These are phyloP conservation scores for Camellia oleifera DNA, from an alignment of 179 eudicot genomes.

Conservation along the genomic window DNA sequence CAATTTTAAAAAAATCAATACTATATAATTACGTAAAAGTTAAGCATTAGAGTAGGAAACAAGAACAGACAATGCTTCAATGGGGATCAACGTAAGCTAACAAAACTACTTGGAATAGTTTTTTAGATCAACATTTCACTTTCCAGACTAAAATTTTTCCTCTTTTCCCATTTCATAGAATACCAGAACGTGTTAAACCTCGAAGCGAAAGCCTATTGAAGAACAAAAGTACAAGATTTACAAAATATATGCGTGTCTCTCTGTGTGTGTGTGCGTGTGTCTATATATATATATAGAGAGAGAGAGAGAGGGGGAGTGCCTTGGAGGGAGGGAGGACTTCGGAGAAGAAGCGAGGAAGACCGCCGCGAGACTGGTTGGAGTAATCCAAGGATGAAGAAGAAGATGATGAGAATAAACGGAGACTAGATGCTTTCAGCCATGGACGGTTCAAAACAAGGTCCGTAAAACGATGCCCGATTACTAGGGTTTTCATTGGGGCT, in stretches of 20 bases:
- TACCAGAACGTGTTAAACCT: too few species aligned
- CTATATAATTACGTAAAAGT: background rate
- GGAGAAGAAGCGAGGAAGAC: conserved; percentile 93
- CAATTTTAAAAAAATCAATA: background rate
- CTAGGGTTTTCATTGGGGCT: conserved; percentile 3
- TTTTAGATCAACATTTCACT: too few species aligned
- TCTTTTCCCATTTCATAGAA: too few species aligned
- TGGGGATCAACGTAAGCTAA: background rate
- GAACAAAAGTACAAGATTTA: too few species aligned
- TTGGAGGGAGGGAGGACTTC: conserved; percentile 62
- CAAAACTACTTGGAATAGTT: too few species aligned
- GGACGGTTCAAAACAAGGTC: conserved; percentile 7
- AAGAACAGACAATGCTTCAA: background rate
- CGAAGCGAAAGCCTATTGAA: too few species aligned
- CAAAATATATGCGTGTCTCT: too few species aligned
- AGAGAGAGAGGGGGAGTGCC: conserved; percentile 33
- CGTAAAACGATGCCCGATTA: conserved; percentile 7
- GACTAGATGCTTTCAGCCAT: conserved; percentile 20
- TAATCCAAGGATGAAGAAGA: conserved; percentile 32
- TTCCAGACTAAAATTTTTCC: too few species aligned
- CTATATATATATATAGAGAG: background rate
- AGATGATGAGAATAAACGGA: conserved; percentile 44
- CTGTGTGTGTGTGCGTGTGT: background rate
- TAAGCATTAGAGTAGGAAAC: background rate
- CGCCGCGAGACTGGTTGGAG: conserved; percentile 85